Percentiles rank a stretch among this genome's conserved stretches.
phyloP scores from a whole-genome alignment of 2,329 filamentous ascomycete species.

The Trichoderma asperellum region DNA sequence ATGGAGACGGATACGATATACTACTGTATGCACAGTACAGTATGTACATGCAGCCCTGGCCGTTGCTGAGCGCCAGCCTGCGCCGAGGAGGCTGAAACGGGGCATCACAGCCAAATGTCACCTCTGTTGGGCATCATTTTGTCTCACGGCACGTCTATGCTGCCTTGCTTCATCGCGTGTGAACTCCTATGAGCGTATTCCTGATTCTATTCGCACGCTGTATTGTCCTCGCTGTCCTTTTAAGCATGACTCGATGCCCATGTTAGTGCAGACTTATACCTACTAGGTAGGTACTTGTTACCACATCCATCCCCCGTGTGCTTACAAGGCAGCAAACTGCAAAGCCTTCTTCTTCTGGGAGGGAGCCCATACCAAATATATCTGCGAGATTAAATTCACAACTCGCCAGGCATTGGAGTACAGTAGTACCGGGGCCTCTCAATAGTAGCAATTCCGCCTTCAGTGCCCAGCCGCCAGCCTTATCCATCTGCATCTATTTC shows the following conservation, averaged over 20 bases:
- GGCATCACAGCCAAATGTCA: neutral
- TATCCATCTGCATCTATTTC: neutral
- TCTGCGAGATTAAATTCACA: neutral
- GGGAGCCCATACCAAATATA: neutral
- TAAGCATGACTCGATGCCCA: neutral
- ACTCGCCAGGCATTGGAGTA: neutral
- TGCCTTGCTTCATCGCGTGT: neutral
- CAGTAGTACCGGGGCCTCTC: neutral
- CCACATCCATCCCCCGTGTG: neutral
- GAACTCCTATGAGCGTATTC: neutral
- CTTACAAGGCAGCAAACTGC: neutral
- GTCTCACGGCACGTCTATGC: neutral
- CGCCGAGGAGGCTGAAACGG: conserved; percentile 18
- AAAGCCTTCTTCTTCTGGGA: neutral
- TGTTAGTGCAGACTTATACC: neutral
- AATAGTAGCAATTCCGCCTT: neutral
- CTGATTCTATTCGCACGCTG: neutral
- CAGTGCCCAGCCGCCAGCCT: neutral
- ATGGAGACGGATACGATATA: neutral
- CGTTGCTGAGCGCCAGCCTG: conserved; percentile 20
- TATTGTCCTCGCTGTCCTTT: neutral
- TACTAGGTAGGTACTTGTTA: neutral
- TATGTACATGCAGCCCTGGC: neutral
- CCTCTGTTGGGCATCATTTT: conserved; percentile 12
- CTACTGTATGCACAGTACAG: neutral